Conservation (phyloP, 768 basidiomycete species). For the Leccinellum albellum region DNA sequence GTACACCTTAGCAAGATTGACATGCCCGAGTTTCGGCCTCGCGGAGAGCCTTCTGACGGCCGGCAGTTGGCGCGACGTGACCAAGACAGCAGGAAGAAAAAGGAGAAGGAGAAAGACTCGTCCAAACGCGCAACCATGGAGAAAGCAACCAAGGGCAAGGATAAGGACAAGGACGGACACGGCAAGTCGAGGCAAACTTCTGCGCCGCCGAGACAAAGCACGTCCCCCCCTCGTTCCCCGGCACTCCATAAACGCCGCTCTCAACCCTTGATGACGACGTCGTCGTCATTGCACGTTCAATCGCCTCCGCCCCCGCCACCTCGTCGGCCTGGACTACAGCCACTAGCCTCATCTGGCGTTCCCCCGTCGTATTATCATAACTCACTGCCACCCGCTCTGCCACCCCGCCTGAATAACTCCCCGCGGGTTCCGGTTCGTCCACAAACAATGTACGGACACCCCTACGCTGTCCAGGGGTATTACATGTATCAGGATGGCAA, state of each 20-base stretch:
- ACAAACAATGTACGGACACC: constrained; percentile 18
- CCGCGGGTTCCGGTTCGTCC: constrained; percentile 6
- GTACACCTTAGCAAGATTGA: constrained; percentile 83
- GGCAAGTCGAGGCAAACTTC: background rate
- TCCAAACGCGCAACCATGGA: constrained; percentile 22
- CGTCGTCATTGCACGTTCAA: constrained; percentile 27
- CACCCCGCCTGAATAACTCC: constrained; percentile 1
- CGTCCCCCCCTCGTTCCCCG: constrained; percentile 9
- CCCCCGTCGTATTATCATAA: background rate
- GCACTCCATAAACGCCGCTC: constrained; percentile 21
- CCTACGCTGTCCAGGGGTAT: background rate
- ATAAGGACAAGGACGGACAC: constrained; percentile 9
- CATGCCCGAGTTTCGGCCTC: constrained; percentile 68
- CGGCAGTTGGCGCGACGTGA: background rate
- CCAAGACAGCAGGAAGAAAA: constrained; percentile 6
- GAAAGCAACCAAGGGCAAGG: constrained; percentile 41
- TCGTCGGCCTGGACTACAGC: background rate
- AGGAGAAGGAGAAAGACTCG: constrained; percentile 4
- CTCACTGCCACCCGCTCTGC: constrained; percentile 1
- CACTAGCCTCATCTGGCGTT: background rate
- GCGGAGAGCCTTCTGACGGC: background rate
- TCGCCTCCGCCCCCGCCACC: constrained; percentile 19
- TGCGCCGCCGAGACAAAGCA: background rate
- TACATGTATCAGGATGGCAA: background rate
- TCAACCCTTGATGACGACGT: constrained; percentile 14